Evolutionary conservation across 352 stramenopile species (phyloP), one percentile per base, ranked within the genome.

Genomic region (Globisporangium recalcitrans): DNA sequence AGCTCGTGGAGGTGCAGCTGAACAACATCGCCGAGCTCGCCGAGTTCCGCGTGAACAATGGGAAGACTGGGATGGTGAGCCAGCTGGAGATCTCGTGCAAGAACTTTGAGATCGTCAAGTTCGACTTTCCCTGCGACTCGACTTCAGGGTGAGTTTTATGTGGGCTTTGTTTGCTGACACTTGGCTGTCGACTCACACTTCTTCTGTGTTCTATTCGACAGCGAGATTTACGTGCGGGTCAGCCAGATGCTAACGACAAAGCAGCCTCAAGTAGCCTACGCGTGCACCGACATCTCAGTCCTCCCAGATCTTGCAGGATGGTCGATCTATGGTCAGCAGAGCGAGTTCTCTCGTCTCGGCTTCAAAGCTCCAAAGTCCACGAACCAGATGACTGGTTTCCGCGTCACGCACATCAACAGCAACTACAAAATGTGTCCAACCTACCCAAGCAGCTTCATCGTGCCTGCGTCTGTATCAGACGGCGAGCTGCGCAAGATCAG

Each of bases 401-500:
- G 85, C 0, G 51, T 93, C 42, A 83, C 83, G 5, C 60, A 73
- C 46, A 68, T 90, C 56, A 95, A 95, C 72, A 82, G 64, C 51
- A 83, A 82, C 49, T 91, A 90, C 69, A 90, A 88, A 44, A 75
- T 97, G 54, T 89, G 73, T 19, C 76, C 84, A 1, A 95, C 86
- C 1, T 97, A 97, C 57, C 88, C 88, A 0, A 81, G 64, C 31
- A 61, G 68, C 0, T 84, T 99, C 34, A 76, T 97, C 11, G 95
- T 98, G 2, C 97, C 97, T 10, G 77, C 87, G 0, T 79, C 83
- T 0, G 76, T 99, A 6, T 91, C 92, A n/a, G 96, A 98, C 60
- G 90, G 81, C 7, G 88, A 98, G 26, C 63, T 98, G 21, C 72
- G 78, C 34, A 87, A 90, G 40, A 94, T 97, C 10, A 88, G 79